Conservation (phyloP, 805 yeast species). For the Teunomyces pallodes region DNA sequence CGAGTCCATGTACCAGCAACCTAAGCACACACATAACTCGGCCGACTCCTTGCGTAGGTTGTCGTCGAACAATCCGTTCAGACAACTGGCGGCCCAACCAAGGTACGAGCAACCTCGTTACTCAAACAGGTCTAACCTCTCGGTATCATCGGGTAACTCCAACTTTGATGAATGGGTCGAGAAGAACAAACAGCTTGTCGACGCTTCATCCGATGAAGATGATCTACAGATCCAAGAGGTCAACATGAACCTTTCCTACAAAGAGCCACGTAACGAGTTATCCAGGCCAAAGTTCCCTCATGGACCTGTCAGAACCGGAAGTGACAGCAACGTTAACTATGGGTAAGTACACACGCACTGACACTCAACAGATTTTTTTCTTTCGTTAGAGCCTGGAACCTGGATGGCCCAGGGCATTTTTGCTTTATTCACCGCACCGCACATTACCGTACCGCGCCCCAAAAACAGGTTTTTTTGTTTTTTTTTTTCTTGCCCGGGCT, state of each 20-base stretch:
- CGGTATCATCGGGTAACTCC: constrained; percentile 4
- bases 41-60: constrained; percentile 42
- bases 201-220: constrained; percentile 42
- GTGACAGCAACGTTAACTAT: constrained; percentile 37
- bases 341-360: constrained; percentile 18
- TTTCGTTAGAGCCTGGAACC: background rate
- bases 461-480: background rate
- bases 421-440: background rate
- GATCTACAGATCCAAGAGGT: constrained; percentile 16
- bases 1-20: constrained; percentile 38
- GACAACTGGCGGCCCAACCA: constrained; percentile 29
- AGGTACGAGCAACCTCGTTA: constrained; percentile 10
- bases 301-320: constrained; percentile 28
- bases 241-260: constrained; percentile 6
- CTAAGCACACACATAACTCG: constrained; percentile 32
- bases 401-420: background rate
- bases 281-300: constrained; percentile 24
- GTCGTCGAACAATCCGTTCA: constrained; percentile 73
- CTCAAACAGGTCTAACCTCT: constrained; percentile 9
- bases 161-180: constrained; percentile 60
- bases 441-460: background rate
- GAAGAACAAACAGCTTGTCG: constrained; percentile 39
- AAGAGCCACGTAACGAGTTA: constrained; percentile 7
- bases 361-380: background rate
- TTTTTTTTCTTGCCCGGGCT: background rate